Base-by-base conservation (phyloP, 1,284 basidiomycete genomes). In the Gymnopus androsaceus region DNA sequence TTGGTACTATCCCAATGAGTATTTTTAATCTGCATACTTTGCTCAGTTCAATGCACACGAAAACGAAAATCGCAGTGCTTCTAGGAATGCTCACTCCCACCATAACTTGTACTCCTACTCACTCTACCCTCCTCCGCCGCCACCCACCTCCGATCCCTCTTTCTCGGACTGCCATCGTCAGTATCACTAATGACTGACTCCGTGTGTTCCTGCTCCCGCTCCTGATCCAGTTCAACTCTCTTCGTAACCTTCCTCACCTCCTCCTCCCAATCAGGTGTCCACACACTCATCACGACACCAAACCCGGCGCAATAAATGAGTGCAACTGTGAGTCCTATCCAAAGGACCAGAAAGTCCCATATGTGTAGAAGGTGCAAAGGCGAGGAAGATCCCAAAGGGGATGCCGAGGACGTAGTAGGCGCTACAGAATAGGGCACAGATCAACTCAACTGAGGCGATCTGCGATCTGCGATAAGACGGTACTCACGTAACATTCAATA, bases 321-420 rank as follows among this genome's bases (percentile, higher is more conserved):
- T 8, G 79, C 74, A 14, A 78, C 57, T 3, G 78, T 81, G 8
- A 83, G 66, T 46, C 82, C 82, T 55, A 77, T 67, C 81, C 81
- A 83, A 14, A 83, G 64, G 3, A n/a, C 81, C 81, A 14, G 69
- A 64, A 19, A 84, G 72, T 4, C 65, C 67, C 69, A 76, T 70
- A 25, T 50, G 48, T 5, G 48, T 50, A 33, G 70, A 58, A 9
- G 61, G 66, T 60, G 67, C 68, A 66, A 83, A 82, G 3, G 81
- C 69, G 30, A 83, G 69, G 70, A 74, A 79, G 27, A 81, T 63
- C 1, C 79, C 81, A 54, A 81, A 69, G 1, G 81, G 81, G 45
- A 82, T 74, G 41, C 79, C 79, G 42, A 83, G 64, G 28, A 75
- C 66, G 57, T 82, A 83, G 65, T 81, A 82, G 4, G 76, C 79